Conservation (phyloP, 2,329 filamentous ascomycete genomes). For the Fonsecaea monophora region DNA sequence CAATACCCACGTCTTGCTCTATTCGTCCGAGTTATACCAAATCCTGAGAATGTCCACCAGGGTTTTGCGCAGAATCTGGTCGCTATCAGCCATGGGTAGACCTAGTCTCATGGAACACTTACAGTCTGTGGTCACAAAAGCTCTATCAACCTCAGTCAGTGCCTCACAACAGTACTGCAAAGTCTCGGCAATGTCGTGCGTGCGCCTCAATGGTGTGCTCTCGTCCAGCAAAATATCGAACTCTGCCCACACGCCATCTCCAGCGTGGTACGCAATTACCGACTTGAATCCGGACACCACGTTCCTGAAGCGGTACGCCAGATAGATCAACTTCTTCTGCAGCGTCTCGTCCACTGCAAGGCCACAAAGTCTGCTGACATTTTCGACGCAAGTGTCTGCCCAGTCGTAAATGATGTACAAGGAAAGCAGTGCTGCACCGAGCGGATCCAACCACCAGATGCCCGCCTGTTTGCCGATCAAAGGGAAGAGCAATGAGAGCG, state of each 20-base stretch:
- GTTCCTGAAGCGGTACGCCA: constrained; percentile 64
- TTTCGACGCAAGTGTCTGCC: constrained; percentile 66
- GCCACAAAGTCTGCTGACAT: constrained; percentile 66
- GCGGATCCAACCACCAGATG: constrained; percentile 71
- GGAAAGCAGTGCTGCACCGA: constrained; percentile 67
- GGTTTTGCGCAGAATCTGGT: constrained; percentile 27
- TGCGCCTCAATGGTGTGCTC: constrained; percentile 58
- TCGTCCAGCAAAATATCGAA: constrained; percentile 65
- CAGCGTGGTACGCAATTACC: constrained; percentile 65
- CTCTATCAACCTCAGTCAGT: constrained; percentile 59
- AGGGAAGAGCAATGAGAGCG: constrained; percentile 67
- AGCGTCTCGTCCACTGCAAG: constrained; percentile 60
- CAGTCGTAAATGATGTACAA: constrained; percentile 74
- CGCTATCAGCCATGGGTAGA: neutral
- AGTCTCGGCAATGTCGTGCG: constrained; percentile 68
- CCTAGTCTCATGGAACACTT: constrained; percentile 38
- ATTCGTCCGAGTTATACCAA: neutral
- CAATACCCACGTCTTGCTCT: neutral
- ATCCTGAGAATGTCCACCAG: constrained; percentile 29
- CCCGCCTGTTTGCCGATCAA: constrained; percentile 64
- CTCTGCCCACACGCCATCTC: constrained; percentile 69
- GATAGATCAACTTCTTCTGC: constrained; percentile 64
- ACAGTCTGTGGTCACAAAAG: constrained; percentile 61
- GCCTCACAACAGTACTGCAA: constrained; percentile 64
- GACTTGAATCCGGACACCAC: constrained; percentile 63